Conservation (phyloP, 2,329 filamentous ascomycete genomes). For the Microcyclosporella mali region DNA sequence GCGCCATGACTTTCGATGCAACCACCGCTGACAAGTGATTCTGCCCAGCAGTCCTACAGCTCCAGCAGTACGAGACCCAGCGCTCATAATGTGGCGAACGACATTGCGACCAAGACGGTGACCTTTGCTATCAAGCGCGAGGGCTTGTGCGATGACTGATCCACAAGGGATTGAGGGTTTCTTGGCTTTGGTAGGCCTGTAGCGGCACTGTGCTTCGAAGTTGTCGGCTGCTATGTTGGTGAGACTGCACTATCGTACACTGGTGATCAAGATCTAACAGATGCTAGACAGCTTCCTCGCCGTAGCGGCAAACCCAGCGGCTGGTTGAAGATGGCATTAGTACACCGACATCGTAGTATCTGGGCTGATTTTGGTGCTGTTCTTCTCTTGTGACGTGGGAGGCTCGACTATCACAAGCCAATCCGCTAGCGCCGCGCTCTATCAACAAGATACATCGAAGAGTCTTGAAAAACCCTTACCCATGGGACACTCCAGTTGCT, state of each 20-base stretch:
- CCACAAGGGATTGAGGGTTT: conserved; percentile 7
- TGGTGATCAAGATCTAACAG: too few relatives aligned
- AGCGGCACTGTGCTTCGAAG: conserved; percentile 10
- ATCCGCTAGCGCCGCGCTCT: neutral
- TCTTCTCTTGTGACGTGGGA: conserved; percentile 4
- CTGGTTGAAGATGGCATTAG: conserved; percentile 31
- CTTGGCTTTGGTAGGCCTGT: conserved; percentile 11
- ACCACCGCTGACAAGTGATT: too few relatives aligned
- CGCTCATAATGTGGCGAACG: conserved; percentile 1
- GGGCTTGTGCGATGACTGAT: conserved; percentile 8
- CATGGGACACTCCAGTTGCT: conserved; percentile 91
- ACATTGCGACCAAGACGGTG: conserved; percentile 10
- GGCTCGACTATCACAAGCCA: conserved; percentile 1
- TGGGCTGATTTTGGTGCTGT: neutral
- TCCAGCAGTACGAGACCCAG: too few relatives aligned
- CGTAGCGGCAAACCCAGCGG: conserved; percentile 39
- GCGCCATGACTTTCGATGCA: too few relatives aligned
- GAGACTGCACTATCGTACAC: neutral
- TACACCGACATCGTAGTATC: conserved; percentile 3
- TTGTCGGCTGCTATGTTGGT: conserved; percentile 9
- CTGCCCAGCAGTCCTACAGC: too few relatives aligned
- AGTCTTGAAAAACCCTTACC: conserved; percentile 43
- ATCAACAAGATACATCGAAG: conserved; percentile 4
- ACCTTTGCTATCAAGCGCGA: conserved; percentile 13
- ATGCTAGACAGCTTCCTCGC: too few relatives aligned